Base-by-base conservation (phyloP, 768 basidiomycete genomes). In the Crucibulum laeve region DNA sequence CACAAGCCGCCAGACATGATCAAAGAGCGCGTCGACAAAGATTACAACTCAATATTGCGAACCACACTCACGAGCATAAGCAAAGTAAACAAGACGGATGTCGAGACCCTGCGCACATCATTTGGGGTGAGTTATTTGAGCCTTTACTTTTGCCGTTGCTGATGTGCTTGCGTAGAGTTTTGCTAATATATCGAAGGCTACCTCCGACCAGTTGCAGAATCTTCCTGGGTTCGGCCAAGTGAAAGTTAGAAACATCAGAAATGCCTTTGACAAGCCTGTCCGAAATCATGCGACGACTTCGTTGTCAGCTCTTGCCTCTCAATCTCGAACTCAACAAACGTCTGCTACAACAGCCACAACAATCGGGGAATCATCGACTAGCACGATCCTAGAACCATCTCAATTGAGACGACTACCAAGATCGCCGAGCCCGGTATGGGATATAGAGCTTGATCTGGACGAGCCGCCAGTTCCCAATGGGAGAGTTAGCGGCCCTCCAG, bases 61-160 rank as follows among this genome's bases (percentile, higher is more conserved):
- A 79, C 80, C 15, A 77, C 89, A 1, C 71, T 99, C 21, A 98
- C 95, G 1, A 82, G 80, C 50, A 89, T 98, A 54, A 86, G 79
- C 57, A 91, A 89, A 53, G 91, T 99, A 49, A 98, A 98, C 66
- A 96, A 95, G 71, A 98, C 95, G 3, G 96, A 99, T 54, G 91
- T 94, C 1, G 83, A 91, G 64, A 98, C 95, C 3, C 70, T 99
- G 32, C 79, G 89, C 17, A 84, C 85, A 2, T 86, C 91, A n/a
- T 84, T 94, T 53, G 94, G 93, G 25, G 95, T 97, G 67, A 45
- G 84, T 72, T 23, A 19, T 17, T n/a, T 17, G 4, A 38, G 37
- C 4, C 21, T 14, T 25, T 23, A 17, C 24, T 19, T 19, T 22
- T 33, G 35, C 17, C 21, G 21, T 14, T 33, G 3, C 30, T 49